These are phyloP conservation scores for Phytopythium vexans DNA, from an alignment of 352 stramenopile genomes.

Conservation along the genomic window DNA sequence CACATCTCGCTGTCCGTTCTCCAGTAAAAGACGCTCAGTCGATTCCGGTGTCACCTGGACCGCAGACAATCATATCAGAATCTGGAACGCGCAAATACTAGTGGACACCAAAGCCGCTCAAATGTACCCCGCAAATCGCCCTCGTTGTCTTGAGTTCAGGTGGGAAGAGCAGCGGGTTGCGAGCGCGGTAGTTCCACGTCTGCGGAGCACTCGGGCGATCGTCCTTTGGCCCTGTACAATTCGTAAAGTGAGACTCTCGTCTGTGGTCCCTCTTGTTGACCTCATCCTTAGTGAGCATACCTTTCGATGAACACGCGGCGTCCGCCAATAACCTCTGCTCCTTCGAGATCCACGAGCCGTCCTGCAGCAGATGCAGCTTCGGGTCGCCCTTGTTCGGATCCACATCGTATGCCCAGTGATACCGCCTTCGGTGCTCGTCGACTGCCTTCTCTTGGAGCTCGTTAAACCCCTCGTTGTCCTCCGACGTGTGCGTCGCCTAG, in stretches of 20 bases:
- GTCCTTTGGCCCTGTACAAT: slow-evolving; percentile 40
- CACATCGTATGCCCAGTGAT: slow-evolving; percentile 79
- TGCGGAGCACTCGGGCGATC: slow-evolving; percentile 61
- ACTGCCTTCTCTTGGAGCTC: slow-evolving; percentile 72
- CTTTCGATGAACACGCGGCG: slow-evolving; percentile 53
- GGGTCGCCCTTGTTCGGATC: slow-evolving; percentile 47
- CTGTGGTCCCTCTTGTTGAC: not conserved
- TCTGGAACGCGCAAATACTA: not conserved
- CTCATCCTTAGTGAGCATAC: slow-evolving; percentile 7
- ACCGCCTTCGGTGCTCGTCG: slow-evolving; percentile 58
- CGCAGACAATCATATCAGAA: not conserved
- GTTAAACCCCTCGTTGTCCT: slow-evolving; percentile 81
- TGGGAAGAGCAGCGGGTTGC: slow-evolving; percentile 75
- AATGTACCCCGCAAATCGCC: slow-evolving; percentile 48
- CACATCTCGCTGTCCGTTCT: slow-evolving; percentile 21
- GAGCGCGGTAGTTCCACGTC: slow-evolving; percentile 70
- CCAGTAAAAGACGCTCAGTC: slow-evolving; percentile 27
- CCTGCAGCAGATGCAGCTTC: slow-evolving; percentile 63
- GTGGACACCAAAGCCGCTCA: not conserved
- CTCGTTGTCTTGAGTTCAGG: slow-evolving; percentile 55
- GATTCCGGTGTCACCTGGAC: slow-evolving; percentile 20
- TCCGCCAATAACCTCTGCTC: slow-evolving; percentile 60
- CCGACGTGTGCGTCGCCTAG: slow-evolving; percentile 75
- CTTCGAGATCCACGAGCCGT: slow-evolving; percentile 74
- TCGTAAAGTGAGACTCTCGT: not conserved